These are phyloP conservation scores for Solanum paucissectum DNA, from an alignment of 257 asterid species.

Conservation along the genomic window DNA sequence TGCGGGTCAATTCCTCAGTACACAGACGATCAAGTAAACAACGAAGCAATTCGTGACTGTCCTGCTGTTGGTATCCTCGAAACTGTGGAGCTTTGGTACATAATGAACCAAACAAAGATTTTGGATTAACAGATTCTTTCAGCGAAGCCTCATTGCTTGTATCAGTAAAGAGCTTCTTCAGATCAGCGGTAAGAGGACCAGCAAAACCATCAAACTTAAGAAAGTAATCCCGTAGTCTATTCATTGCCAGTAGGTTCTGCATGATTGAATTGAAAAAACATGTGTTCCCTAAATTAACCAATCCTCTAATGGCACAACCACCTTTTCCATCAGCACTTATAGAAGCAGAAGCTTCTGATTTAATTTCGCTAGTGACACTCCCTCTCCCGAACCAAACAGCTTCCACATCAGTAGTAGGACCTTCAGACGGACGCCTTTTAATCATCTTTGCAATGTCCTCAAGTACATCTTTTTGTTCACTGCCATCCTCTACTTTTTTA, in stretches of 20 bases:
- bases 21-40: conserved; percentile 77
- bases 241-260: conserved; percentile 72
- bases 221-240: conserved; percentile 40
- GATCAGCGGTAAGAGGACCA: conserved; percentile 60
- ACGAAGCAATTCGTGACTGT: conserved; percentile 87
- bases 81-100: conserved; percentile 83
- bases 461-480: conserved; percentile 32
- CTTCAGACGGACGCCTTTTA: conserved; percentile 35
- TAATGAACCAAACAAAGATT: conserved; percentile 54
- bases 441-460: conserved; percentile 43
- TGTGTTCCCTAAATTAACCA: conserved; percentile 85
- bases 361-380: conserved; percentile 36
- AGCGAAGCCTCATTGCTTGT: conserved; percentile 27
- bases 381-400: conserved; percentile 62
- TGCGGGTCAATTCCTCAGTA: conserved; percentile 44
- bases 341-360: conserved; percentile 25
- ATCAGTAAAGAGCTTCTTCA: conserved; percentile 60
- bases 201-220: conserved; percentile 42
- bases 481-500: conserved; percentile 35
- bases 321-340: conserved; percentile 16
- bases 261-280: conserved; percentile 84
- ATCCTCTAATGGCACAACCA: conserved; percentile 48
- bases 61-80: conserved; percentile 89
- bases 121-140: conserved; percentile 52
- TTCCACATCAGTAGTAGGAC: conserved; percentile 37